Conservation (phyloP, 2,329 filamentous ascomycete genomes). For the Cladosporium sphaerospermum region DNA sequence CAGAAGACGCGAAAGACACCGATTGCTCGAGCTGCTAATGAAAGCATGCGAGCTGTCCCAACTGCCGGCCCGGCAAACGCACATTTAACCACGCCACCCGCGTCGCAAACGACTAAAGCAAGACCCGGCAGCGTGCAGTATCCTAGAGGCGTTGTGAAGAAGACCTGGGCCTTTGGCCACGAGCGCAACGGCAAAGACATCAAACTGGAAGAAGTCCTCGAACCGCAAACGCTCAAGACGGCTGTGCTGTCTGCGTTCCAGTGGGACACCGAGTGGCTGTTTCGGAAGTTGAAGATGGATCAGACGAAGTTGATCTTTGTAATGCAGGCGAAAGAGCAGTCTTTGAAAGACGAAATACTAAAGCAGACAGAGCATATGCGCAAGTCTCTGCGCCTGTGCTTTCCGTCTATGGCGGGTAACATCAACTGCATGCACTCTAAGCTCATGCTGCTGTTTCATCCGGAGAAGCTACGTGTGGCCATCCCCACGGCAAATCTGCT, state of each 20-base stretch:
- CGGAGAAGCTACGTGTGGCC: slow-evolving; percentile 66
- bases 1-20: slow-evolving; percentile 19
- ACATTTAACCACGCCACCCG: not conserved
- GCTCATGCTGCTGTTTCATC: slow-evolving; percentile 79
- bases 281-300: slow-evolving; percentile 50
- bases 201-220: slow-evolving; percentile 79
- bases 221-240: slow-evolving; percentile 63
- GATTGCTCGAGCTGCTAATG: slow-evolving; percentile 19
- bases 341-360: slow-evolving; percentile 29
- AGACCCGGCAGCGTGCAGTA: slow-evolving; percentile 35
- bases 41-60: slow-evolving; percentile 9
- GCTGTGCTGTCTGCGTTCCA: slow-evolving; percentile 83
- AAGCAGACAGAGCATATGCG: slow-evolving; percentile 25
- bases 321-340: slow-evolving; percentile 51
- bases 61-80: not conserved
- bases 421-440: slow-evolving; percentile 87
- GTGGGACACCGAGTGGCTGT: slow-evolving; percentile 75
- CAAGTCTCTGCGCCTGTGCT: slow-evolving; percentile 58
- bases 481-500: slow-evolving; percentile 84
- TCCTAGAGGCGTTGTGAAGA: slow-evolving; percentile 64
- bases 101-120: not conserved
- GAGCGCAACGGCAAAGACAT: slow-evolving; percentile 64
- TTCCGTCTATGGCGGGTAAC: slow-evolving; percentile 70
- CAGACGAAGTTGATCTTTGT: slow-evolving; percentile 49
- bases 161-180: slow-evolving; percentile 67